A percentile compares a stretch with the other conserved stretches of the same genome.
These are phyloP conservation scores for Coniochaeta hoffmannii DNA, from an alignment of 2,329 filamentous ascomycete species.

Conservation along the genomic window DNA sequence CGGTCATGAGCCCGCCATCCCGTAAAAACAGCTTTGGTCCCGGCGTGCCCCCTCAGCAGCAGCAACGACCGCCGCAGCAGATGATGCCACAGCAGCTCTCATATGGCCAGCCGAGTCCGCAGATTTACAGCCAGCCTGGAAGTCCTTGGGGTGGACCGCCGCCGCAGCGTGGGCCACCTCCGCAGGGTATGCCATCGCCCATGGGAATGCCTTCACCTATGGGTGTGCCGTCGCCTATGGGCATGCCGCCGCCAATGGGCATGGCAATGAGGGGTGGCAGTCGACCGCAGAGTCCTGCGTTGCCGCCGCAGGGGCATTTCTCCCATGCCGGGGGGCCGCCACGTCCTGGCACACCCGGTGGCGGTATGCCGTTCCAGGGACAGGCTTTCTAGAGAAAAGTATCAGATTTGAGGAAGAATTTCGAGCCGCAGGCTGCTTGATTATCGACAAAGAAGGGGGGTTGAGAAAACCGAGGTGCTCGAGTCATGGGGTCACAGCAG, in stretches of 20 bases:
- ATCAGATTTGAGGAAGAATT: slow-evolving; percentile 9
- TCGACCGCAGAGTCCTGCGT: slow-evolving; percentile 12
- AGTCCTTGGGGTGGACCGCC: slow-evolving; percentile 3
- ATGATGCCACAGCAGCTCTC: slow-evolving; percentile 13
- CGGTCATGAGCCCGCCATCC: neutral
- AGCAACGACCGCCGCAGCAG: slow-evolving; percentile 6
- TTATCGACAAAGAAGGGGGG: neutral
- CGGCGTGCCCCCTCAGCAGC: slow-evolving; percentile 13
- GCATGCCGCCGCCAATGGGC: slow-evolving; percentile 11
- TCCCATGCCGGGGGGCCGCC: slow-evolving; percentile 11
- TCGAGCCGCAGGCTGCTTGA: slow-evolving; percentile 5
- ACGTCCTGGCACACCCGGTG: slow-evolving; percentile 14
- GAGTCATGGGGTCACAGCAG: neutral
- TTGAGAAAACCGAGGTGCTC: neutral
- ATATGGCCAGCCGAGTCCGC: slow-evolving; percentile 3
- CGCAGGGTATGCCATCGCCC: no score
- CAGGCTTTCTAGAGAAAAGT: slow-evolving; percentile 22
- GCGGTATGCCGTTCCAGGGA: slow-evolving; percentile 19
- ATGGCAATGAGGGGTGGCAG: slow-evolving; percentile 6
- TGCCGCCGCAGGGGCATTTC: slow-evolving; percentile 18
- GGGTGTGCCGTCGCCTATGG: no score
- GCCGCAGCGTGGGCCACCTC: slow-evolving; percentile 9
- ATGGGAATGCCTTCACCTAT: no score
- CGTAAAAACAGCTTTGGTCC: slow-evolving; percentile 1
- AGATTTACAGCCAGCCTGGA: neutral